Evolutionary conservation across 768 basidiomycete species (phyloP).

Genomic region (Lactarius tabidus): DNA sequence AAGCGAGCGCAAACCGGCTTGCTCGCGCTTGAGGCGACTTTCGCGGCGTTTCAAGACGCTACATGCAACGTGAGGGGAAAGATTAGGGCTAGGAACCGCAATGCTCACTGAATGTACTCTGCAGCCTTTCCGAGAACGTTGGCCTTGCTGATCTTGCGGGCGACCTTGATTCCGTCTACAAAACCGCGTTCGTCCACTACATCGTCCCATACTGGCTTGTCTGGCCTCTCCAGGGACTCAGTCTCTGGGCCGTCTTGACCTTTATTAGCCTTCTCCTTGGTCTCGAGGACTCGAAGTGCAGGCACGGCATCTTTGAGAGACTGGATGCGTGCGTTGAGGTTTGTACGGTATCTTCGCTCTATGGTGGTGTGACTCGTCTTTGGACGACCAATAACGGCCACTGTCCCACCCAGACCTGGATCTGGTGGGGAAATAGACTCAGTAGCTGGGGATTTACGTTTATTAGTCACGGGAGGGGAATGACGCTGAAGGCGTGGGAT

Average conservation of each 20-base stretch:
- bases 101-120: conserved; percentile 70
- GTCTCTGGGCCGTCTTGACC: conserved; percentile 7
- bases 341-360: conserved; percentile 83
- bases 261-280: conserved; percentile 38
- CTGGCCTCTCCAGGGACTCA: conserved; percentile 2
- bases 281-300: conserved; percentile 74
- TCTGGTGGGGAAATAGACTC: conserved; percentile 23
- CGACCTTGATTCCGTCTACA: conserved; percentile 89
- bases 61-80: not conserved
- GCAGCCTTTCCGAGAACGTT: conserved; percentile 87
- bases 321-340: conserved; percentile 82
- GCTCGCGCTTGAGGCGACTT: conserved; percentile 63
- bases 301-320: conserved; percentile 77
- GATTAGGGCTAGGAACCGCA: not conserved
- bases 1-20: conserved; percentile 67
- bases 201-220: conserved; percentile 35
- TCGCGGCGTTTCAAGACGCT: conserved; percentile 82
- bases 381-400: conserved; percentile 42
- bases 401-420: conserved; percentile 21
- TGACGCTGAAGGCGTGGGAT: conserved; percentile 49
- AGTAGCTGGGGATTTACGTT: conserved; percentile 25
- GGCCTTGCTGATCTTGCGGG: conserved; percentile 86
- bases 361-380: conserved; percentile 91
- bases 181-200: conserved; percentile 79
- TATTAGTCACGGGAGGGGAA: conserved; percentile 41